Conservation (phyloP, 495 filamentous ascomycete genomes). For the Bombardia bombarda region DNA sequence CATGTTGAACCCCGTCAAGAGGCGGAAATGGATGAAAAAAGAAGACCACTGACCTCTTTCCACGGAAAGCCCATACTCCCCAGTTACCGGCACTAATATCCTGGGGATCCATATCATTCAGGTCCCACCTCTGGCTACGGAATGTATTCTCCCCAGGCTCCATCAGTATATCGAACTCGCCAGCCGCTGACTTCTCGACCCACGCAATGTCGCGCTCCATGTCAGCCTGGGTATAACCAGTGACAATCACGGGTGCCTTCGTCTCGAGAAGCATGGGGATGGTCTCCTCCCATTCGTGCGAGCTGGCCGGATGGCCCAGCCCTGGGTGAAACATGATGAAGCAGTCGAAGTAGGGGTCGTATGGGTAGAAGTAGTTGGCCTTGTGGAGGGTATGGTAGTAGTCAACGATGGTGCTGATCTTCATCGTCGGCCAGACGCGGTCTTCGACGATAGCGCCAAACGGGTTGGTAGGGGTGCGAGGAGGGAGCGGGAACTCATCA, state of each 20-base stretch:
- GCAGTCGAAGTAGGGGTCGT: constrained; percentile 95
- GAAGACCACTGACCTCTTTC: constrained; percentile 72
- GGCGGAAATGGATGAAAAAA: no score
- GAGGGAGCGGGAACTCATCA: constrained; percentile 80
- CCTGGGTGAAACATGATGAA: constrained; percentile 96
- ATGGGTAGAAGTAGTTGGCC: constrained; percentile 79
- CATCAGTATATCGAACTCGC: constrained; percentile 87
- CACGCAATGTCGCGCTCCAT: constrained; percentile 86
- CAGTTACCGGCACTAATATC: constrained; percentile 94
- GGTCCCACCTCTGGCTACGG: constrained; percentile 90
- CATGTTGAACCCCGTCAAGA: no score
- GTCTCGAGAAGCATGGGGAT: constrained; percentile 85
- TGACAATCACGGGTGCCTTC: constrained; percentile 87
- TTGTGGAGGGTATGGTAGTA: constrained; percentile 97
- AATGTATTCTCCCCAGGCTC: constrained; percentile 92
- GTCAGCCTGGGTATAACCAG: constrained; percentile 92
- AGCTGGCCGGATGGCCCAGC: constrained; percentile 84
- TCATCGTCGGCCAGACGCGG: constrained; percentile 72
- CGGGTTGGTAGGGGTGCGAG: constrained; percentile 74
- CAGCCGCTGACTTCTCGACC: constrained; percentile 72
- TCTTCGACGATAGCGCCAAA: constrained; percentile 91
- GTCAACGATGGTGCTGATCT: constrained; percentile 94
- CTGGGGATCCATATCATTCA: constrained; percentile 91
- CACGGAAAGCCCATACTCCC: constrained; percentile 93
- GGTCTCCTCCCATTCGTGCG: constrained; percentile 88